A percentile compares a stretch with the other conserved stretches of the same genome.
These are phyloP conservation scores for Mycena kentingensis DNA, from an alignment of 768 basidiomycete species.

Conservation along the genomic window DNA sequence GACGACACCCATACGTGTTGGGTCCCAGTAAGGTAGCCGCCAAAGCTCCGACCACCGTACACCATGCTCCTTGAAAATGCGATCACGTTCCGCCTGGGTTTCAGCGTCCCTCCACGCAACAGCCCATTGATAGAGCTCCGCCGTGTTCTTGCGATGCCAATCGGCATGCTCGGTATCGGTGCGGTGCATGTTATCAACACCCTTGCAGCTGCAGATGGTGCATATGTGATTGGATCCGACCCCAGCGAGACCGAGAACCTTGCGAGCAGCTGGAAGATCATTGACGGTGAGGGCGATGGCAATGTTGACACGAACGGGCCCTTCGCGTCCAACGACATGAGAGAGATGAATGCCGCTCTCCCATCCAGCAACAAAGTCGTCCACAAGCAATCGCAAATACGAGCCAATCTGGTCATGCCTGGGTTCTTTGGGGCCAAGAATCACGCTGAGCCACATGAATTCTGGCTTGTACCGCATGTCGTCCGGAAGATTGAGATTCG, in stretches of 20 bases:
- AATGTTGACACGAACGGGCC: background rate
- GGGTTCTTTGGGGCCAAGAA: constrained; percentile 28
- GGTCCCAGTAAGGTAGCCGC: constrained; percentile 30
- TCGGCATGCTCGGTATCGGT: constrained; percentile 1
- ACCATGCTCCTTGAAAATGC: constrained; percentile 16
- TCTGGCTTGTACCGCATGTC: constrained; percentile 27
- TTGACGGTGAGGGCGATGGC: constrained; percentile 19
- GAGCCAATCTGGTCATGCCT: constrained; percentile 24
- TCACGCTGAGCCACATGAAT: constrained; percentile 28
- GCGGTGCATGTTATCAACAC: background rate
- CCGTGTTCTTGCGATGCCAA: background rate
- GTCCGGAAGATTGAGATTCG: constrained; percentile 29
- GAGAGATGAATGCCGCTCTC: constrained; percentile 1
- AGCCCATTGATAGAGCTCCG: background rate
- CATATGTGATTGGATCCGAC: constrained; percentile 25
- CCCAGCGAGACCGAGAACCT: constrained; percentile 22
- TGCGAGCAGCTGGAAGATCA: constrained; percentile 27
- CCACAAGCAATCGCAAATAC: constrained; percentile 26
- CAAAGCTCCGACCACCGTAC: constrained; percentile 25
- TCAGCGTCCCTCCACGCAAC: background rate
- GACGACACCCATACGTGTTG: constrained; percentile 21
- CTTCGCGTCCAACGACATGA: background rate
- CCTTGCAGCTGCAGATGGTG: constrained; percentile 22
- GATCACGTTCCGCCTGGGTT: constrained; percentile 8
- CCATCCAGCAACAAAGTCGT: constrained; percentile 21